Conservation (phyloP, 1,139 yeast species). For the Nadsonia starkeyi-henricii region DNA sequence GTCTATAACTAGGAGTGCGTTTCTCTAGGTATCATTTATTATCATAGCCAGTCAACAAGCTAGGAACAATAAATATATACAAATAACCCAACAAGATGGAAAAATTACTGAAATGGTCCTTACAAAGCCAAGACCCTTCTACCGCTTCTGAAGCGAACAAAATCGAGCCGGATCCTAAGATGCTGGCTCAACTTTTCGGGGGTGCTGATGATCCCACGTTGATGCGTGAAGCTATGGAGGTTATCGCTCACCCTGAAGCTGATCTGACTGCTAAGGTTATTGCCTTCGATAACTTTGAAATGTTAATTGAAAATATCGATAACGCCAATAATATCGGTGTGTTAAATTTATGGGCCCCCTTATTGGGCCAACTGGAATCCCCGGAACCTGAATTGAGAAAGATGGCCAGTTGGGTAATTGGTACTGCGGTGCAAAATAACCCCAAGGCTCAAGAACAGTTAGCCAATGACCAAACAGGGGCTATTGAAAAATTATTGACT, state of each 20-base stretch:
- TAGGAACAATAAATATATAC: too few species aligned
- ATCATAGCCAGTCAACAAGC: too few species aligned
- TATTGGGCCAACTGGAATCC: slow-evolving; percentile 38
- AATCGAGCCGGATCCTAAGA: slow-evolving; percentile 43
- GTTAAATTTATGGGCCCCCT: slow-evolving; percentile 63
- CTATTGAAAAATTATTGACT: slow-evolving; percentile 15
- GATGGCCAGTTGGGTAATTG: slow-evolving; percentile 60
- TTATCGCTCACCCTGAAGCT: slow-evolving; percentile 50
- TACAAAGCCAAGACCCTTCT: slow-evolving; percentile 28
- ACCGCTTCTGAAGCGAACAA: slow-evolving; percentile 13
- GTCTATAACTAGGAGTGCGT: too few species aligned
- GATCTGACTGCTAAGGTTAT: slow-evolving; percentile 45
- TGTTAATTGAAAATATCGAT: slow-evolving; percentile 86
- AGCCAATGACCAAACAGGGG: slow-evolving; percentile 14
- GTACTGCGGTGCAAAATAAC: slow-evolving; percentile 89
- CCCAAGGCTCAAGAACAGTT: slow-evolving; percentile 23
- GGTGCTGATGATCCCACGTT: slow-evolving; percentile 49
- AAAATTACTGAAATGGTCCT: slow-evolving; percentile 81
- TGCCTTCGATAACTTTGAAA: slow-evolving; percentile 85
- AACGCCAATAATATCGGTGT: slow-evolving; percentile 88
- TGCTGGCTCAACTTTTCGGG: slow-evolving; percentile 52
- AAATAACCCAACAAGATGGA: slow-evolving; percentile 41
- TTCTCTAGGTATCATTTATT: too few species aligned
- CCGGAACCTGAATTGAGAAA: slow-evolving; percentile 36
- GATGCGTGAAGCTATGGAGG: slow-evolving; percentile 58